Conservation (phyloP, 106 monocot genomes). For the Iris macrosiphon region DNA sequence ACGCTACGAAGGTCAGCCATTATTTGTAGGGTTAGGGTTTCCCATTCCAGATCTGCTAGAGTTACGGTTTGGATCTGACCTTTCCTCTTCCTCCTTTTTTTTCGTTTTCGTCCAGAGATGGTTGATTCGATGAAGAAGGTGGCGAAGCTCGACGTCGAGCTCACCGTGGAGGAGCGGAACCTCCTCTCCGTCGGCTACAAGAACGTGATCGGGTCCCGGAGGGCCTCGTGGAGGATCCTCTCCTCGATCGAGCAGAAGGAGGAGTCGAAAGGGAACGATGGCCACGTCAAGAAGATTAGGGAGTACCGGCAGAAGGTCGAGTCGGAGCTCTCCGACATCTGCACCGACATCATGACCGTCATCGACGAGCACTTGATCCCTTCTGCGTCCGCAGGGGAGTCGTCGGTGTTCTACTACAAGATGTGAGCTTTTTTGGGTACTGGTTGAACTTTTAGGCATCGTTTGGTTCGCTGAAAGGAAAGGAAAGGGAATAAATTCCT, state of each 20-base stretch:
- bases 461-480: too few relatives aligned
- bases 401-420: slow-evolving; percentile 19
- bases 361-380: slow-evolving; percentile 18
- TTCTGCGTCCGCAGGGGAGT: slow-evolving; percentile 13
- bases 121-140: slow-evolving; percentile 19
- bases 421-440: slow-evolving; percentile 11
- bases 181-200: slow-evolving; percentile 20
- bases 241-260: slow-evolving; percentile 24
- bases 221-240: slow-evolving; percentile 20
- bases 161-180: slow-evolving; percentile 20
- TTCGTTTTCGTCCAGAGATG: slow-evolving; percentile 4
- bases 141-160: slow-evolving; percentile 21
- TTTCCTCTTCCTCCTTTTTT: background rate
- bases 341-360: slow-evolving; percentile 12
- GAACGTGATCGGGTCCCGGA: slow-evolving; percentile 19
- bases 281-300: slow-evolving; percentile 19
- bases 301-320: slow-evolving; percentile 19
- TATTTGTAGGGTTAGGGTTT: slow-evolving; percentile 7
- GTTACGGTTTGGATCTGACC: slow-evolving; percentile 2
- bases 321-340: slow-evolving; percentile 15
- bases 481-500: too few relatives aligned
- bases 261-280: slow-evolving; percentile 20
- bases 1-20: slow-evolving; percentile 37
- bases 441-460: too few relatives aligned
- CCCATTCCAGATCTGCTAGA: too few relatives aligned